Conservation (phyloP, 2,329 filamentous ascomycete species). For the Hymenotorrendiella dingleyae region DNA sequence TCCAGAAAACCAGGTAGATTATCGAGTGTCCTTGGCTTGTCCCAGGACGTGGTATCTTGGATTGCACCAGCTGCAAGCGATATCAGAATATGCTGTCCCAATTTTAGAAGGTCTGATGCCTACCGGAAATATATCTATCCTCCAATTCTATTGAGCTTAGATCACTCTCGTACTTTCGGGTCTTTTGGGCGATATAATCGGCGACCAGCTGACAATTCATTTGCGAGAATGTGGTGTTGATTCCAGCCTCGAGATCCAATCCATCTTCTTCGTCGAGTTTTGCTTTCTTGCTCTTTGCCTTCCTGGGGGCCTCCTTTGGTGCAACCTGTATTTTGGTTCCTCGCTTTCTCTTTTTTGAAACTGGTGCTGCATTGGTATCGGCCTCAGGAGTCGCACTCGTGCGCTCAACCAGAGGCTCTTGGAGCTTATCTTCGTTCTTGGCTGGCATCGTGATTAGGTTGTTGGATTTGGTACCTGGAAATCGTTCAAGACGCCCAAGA, state of each 20-base stretch:
- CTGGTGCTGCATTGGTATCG: slow-evolving; percentile 4
- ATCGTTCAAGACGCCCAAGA: no score
- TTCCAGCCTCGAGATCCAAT: slow-evolving; percentile 61
- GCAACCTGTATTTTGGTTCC: slow-evolving; percentile 7
- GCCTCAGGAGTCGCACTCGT: slow-evolving; percentile 17
- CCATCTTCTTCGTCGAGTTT: slow-evolving; percentile 50
- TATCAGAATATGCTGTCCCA: background rate
- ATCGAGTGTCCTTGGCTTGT: slow-evolving; percentile 58
- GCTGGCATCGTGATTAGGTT: slow-evolving; percentile 17
- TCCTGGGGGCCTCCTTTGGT: slow-evolving; percentile 33
- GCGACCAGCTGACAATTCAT: slow-evolving; percentile 82
- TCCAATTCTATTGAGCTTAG: slow-evolving; percentile 79
- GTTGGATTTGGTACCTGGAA: background rate
- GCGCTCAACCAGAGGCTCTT: slow-evolving; percentile 28
- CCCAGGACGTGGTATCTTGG: slow-evolving; percentile 71
- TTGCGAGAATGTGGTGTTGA: slow-evolving; percentile 74
- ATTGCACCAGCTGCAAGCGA: slow-evolving; percentile 59
- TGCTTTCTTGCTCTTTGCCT: slow-evolving; percentile 52
- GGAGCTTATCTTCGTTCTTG: slow-evolving; percentile 17
- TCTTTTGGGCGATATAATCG: slow-evolving; percentile 77
- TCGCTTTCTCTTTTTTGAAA: slow-evolving; percentile 29
- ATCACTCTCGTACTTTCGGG: slow-evolving; percentile 71
- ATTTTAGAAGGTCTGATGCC: background rate
- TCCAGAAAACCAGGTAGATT: slow-evolving; percentile 78
- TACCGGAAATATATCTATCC: slow-evolving; percentile 70